Base-by-base conservation (phyloP, 1,284 basidiomycete species). In the Volvariella volvacea region DNA sequence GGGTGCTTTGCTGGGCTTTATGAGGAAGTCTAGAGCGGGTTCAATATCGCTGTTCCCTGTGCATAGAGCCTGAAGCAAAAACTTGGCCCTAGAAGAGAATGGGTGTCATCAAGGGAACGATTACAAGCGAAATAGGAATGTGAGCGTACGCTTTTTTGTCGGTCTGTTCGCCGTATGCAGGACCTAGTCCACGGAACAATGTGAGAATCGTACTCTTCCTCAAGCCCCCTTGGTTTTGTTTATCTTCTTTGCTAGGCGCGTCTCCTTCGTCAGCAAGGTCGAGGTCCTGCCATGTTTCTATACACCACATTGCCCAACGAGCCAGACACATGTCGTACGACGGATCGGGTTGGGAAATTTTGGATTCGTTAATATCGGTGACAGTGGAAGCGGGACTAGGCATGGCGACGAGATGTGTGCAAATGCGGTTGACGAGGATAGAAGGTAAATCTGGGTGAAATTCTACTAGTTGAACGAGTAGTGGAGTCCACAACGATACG, bases 401-500 rank as follows among this genome's bases (percentile, higher is more conserved):
- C 6, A 16, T 7, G 34, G n/a, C 14, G 34, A 20, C 19, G 7
- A 88, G 63, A 14, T 57, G 51, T 1, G 69, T 58, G 39, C 79
- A 53, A 38, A 81, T 76, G 4, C 68, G 69, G n/a, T 65, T 61
- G 22, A 75, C 62, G 19, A 93, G 68, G 3, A 72, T 56, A 2
- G 63, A 56, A 1, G 73, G 59, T 43, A 92, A 78, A 15, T 67
- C 64, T 0, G 74, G 59, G 58, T 88, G 82, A 6, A 76, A 61
- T 16, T 66, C 51, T 28, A 76, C 68, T n/a, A 92, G 55, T 52
- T 84, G 76, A 1, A 64, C 51, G 4, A 95, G 65, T 2, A 94
- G 70, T 0, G 84, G 81, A 1, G 68, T 60, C 91, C 92, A 94
- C 38, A 92, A 65, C 2, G 72, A 65, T 17, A 83, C 57, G 16